Conservation (phyloP, 2,329 filamentous ascomycete genomes). For the Diplodia corticola region DNA sequence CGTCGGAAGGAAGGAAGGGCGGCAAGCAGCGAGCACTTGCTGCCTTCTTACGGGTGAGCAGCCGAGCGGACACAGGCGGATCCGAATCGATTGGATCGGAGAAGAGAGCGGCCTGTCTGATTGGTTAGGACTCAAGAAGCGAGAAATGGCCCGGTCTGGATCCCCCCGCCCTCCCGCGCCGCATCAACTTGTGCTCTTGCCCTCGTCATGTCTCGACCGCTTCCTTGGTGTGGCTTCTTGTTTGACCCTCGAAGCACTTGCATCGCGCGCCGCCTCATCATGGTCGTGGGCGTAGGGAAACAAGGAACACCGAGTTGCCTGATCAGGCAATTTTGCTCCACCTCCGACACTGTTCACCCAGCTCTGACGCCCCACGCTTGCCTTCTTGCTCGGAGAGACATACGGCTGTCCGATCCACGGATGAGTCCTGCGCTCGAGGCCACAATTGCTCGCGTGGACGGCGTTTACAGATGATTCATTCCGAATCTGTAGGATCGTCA, state of each 20-base stretch:
- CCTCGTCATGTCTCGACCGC: neutral
- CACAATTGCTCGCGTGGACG: neutral
- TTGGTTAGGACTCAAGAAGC: neutral
- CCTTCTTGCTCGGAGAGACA: neutral
- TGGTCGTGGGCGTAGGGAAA: neutral
- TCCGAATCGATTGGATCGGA: neutral
- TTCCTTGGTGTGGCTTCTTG: neutral
- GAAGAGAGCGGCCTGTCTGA: neutral
- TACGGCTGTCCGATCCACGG: neutral
- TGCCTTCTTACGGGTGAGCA: neutral
- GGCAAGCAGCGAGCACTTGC: neutral
- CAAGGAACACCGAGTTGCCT: neutral
- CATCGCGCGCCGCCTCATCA: neutral
- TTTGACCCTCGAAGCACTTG: neutral
- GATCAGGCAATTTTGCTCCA: neutral
- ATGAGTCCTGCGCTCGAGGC: neutral
- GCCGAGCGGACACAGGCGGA: neutral
- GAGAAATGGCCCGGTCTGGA: conserved; percentile 12
- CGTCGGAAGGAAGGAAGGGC: neutral
- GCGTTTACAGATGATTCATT: neutral
- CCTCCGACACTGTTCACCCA: neutral
- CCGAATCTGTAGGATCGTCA: neutral
- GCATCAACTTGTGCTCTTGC: neutral
- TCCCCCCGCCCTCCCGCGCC: neutral
- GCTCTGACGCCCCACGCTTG: neutral